Conservation (phyloP, 345 rosid species). For the Kernera saxatilis region DNA sequence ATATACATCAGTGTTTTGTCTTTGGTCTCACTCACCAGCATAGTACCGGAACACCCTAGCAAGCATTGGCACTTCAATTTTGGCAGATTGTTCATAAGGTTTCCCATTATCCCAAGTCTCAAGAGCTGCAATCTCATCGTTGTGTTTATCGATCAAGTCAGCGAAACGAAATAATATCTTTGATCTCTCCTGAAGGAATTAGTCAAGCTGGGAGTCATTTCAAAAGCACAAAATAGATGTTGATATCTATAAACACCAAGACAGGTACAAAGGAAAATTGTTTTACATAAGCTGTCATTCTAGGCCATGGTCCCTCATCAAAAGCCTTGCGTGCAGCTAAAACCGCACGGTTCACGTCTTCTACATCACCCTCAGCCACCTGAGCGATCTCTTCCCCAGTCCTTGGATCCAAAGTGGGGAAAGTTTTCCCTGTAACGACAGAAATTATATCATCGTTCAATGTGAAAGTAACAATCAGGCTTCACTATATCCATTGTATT, state of each 20-base stretch:
- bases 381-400: conserved; percentile 36
- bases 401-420: conserved; percentile 35
- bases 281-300: conserved; percentile 39
- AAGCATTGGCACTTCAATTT: conserved; percentile 65
- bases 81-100: conserved; percentile 72
- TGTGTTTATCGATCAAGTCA: conserved; percentile 81
- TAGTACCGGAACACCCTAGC: conserved; percentile 72
- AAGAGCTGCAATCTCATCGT: conserved; percentile 74
- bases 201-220: background rate
- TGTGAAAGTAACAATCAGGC: background rate
- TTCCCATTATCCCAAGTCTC: conserved; percentile 97
- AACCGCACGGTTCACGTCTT: conserved; percentile 37
- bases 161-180: conserved; percentile 62
- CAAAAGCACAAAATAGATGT: background rate
- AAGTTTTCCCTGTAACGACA: conserved; percentile 32
- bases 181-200: conserved; percentile 64
- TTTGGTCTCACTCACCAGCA: conserved; percentile 57
- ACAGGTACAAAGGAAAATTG: background rate
- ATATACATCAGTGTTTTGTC: background rate
- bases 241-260: background rate
- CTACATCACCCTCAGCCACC: conserved; percentile 34
- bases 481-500: background rate
- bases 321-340: conserved; percentile 34
- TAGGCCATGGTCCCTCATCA: conserved; percentile 39
- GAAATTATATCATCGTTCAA: background rate